These are phyloP conservation scores for Sclerotinia minor DNA, from an alignment of 2,329 filamentous ascomycete genomes.

Conservation along the genomic window DNA sequence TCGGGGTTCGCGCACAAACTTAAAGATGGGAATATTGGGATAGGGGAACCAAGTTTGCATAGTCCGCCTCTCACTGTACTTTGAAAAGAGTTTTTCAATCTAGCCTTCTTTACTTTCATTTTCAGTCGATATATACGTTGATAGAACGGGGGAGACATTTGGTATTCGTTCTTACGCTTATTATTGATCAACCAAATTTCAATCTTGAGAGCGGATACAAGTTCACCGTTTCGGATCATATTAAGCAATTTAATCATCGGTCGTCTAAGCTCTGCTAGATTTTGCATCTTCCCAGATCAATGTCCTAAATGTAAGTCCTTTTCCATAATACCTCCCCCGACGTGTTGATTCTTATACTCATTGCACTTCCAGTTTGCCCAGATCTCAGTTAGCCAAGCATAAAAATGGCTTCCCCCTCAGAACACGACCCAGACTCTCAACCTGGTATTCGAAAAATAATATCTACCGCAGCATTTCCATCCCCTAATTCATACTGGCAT, in stretches of 20 bases:
- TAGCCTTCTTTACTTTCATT: not conserved
- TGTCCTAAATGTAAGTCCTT: not conserved
- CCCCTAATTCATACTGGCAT: slow-evolving; percentile 3
- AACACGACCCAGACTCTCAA: not conserved
- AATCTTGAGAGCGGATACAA: not conserved
- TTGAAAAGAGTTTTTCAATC: not conserved
- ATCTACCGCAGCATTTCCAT: not conserved
- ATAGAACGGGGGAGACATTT: not conserved
- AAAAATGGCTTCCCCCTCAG: not conserved
- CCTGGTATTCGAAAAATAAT: slow-evolving; percentile 7
- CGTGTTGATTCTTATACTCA: not conserved
- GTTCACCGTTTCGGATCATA: not conserved
- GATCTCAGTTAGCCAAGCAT: not conserved
- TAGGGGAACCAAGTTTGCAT: not conserved
- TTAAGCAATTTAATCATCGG: not conserved
- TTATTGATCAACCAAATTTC: not conserved
- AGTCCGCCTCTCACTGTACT: no score
- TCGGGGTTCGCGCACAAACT: not conserved
- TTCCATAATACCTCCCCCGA: not conserved
- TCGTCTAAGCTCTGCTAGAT: not conserved
- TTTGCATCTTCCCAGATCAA: not conserved
- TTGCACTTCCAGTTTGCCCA: not conserved
- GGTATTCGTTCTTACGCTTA: not conserved
- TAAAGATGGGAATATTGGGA: not conserved
- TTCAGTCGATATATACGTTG: not conserved